Percentiles rank a stretch among this genome's conserved stretches.
These are phyloP conservation scores for Arctium lappa DNA, from an alignment of 129 eudicot species.

Conservation along the genomic window DNA sequence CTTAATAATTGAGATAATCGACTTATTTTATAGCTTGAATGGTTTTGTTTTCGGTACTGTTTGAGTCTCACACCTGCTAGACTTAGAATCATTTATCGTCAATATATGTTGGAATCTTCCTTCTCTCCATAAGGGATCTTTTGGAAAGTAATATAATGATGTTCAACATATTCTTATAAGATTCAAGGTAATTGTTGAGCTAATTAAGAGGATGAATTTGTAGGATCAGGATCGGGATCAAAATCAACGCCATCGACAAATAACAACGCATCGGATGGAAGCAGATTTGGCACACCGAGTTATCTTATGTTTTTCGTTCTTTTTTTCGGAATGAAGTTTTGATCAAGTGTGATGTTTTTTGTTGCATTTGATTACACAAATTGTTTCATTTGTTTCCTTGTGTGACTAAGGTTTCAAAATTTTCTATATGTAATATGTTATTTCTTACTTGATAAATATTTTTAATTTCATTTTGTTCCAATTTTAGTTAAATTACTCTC, in stretches of 20 bases:
- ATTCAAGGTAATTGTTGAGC: not conserved
- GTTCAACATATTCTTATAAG: not conserved
- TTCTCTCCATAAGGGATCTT: not conserved
- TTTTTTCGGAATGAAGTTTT: slow-evolving; percentile 28
- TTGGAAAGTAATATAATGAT: not conserved
- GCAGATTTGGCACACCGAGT: slow-evolving; percentile 32
- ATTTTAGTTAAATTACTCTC: no score
- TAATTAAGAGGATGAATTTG: slow-evolving; percentile 1
- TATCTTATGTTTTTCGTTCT: slow-evolving; percentile 34
- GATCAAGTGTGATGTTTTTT: slow-evolving; percentile 10
- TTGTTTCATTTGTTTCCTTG: slow-evolving; percentile 23
- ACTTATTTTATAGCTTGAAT: not conserved
- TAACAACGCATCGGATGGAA: slow-evolving; percentile 37
- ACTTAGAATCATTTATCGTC: not conserved
- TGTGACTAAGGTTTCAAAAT: slow-evolving; percentile 7
- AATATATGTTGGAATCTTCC: not conserved
- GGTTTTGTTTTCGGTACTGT: not conserved
- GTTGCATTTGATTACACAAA: not conserved
- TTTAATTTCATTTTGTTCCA: no score
- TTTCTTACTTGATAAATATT: not conserved
- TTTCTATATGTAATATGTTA: not conserved
- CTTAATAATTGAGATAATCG: no score
- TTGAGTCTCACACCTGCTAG: not conserved
- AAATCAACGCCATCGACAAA: slow-evolving; percentile 58
- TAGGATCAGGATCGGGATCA: slow-evolving; percentile 44